Percentiles rank a stretch among this genome's conserved stretches.
Evolutionary conservation across 495 filamentous ascomycete genomes (phyloP).

Genomic region (Aspergillus avenaceus): DNA sequence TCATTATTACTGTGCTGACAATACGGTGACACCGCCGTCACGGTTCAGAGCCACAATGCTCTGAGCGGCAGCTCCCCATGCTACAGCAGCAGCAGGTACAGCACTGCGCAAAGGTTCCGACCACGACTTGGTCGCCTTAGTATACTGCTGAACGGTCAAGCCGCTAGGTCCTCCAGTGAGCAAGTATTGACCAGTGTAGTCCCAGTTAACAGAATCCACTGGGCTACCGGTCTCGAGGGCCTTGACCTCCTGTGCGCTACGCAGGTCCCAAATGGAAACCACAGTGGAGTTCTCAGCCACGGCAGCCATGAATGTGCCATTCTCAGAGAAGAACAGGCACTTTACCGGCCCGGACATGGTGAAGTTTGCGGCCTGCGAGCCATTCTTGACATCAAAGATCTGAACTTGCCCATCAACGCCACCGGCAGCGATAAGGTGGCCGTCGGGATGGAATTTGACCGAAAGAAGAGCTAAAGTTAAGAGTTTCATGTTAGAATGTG

Average conservation of each 20-base stretch:
- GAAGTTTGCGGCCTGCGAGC: constrained; percentile 66
- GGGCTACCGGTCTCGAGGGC: constrained; percentile 75
- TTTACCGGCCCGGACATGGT: constrained; percentile 62
- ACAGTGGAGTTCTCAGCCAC: constrained; percentile 65
- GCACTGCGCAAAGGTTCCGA: constrained; percentile 77
- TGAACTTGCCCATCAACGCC: constrained; percentile 72
- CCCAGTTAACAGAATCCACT: constrained; percentile 73
- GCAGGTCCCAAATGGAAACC: constrained; percentile 85
- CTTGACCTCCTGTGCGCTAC: constrained; percentile 74
- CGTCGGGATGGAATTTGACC: constrained; percentile 90
- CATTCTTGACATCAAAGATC: constrained; percentile 77
- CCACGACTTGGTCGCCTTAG: constrained; percentile 80
- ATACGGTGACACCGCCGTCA: constrained; percentile 68
- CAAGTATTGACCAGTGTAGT: constrained; percentile 93
- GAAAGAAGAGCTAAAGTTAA: constrained; percentile 61
- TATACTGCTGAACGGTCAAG: constrained; percentile 81
- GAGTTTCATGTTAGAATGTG: constrained; percentile 7
- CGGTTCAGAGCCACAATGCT: constrained; percentile 68
- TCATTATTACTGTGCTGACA: constrained; percentile 47
- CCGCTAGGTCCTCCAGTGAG: constrained; percentile 77
- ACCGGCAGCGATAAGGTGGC: constrained; percentile 85
- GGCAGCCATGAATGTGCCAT: constrained; percentile 91
- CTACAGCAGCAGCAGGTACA: constrained; percentile 64
- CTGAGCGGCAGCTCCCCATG: constrained; percentile 73
- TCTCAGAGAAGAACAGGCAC: constrained; percentile 85